Conservation (phyloP, 2,329 filamentous ascomycete genomes). For the Daldinia eschscholtzii region DNA sequence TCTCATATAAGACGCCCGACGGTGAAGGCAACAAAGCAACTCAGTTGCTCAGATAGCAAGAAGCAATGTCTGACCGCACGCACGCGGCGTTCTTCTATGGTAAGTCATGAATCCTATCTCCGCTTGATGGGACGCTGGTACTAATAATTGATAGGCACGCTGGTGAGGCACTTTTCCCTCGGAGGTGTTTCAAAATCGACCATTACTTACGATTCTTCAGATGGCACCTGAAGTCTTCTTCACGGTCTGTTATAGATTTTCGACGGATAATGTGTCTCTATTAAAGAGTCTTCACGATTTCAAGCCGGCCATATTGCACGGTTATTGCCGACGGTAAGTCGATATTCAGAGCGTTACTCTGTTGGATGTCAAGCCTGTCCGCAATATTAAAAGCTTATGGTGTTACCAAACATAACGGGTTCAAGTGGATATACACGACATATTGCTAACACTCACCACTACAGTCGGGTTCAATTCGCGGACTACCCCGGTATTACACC, state of each 20-base stretch:
- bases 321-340: slow-evolving; percentile 71
- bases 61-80: slow-evolving; percentile 37
- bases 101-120: slow-evolving; percentile 47
- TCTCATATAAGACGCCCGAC: background rate
- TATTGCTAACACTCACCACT: slow-evolving; percentile 46
- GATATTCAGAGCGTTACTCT: background rate
- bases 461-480: slow-evolving; percentile 69
- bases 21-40: background rate
- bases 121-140: background rate
- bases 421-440: background rate
- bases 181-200: background rate
- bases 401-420: background rate
- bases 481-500: slow-evolving; percentile 87
- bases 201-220: slow-evolving; percentile 46
- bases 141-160: slow-evolving; percentile 55
- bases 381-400: background rate
- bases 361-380: slow-evolving; percentile 4
- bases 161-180: slow-evolving; percentile 46
- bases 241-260: slow-evolving; percentile 79
- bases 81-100: slow-evolving; percentile 70
- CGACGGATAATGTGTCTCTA: slow-evolving; percentile 60
- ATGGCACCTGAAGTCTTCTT: slow-evolving; percentile 92
- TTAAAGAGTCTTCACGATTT: slow-evolving; percentile 69
- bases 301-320: slow-evolving; percentile 79
- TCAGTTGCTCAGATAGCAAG: background rate